Evolutionary conservation across 371 early-diverging fungal genomes (phyloP).

Genomic region (Dentiscutata heterogama): DNA sequence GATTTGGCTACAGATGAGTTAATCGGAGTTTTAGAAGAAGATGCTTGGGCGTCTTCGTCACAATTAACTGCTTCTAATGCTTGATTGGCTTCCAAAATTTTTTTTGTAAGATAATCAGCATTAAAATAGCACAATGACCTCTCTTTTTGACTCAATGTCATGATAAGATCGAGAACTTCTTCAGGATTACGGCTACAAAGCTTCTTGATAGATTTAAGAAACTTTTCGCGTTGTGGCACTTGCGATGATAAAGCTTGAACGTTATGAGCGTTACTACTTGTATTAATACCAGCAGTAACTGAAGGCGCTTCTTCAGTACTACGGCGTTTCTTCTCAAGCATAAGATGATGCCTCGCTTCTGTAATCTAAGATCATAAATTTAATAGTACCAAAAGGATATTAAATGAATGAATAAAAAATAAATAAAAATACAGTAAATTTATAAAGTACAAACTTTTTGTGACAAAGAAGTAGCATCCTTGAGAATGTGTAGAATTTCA

Average conservation of each 20-base stretch:
- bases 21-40: constrained; percentile 20
- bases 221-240: constrained; percentile 52
- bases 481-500: constrained; percentile 34
- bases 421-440: neutral
- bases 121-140: constrained; percentile 63
- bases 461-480: constrained; percentile 24
- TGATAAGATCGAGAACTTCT: constrained; percentile 64
- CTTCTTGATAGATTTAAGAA: constrained; percentile 56
- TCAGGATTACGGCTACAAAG: constrained; percentile 50
- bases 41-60: constrained; percentile 47
- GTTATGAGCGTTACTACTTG: neutral
- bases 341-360: constrained; percentile 26
- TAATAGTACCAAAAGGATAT: neutral
- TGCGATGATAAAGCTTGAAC: neutral
- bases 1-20: constrained; percentile 31
- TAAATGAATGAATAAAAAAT: neutral
- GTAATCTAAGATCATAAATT: constrained; percentile 17
- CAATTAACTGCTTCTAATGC: constrained; percentile 59
- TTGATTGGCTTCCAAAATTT: constrained; percentile 56
- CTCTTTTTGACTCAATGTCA: constrained; percentile 62
- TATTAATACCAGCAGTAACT: neutral
- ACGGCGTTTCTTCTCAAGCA: constrained; percentile 27
- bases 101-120: constrained; percentile 58
- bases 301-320: neutral
- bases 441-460: constrained; percentile 29